phyloP scores from a whole-genome alignment of 2,329 filamentous ascomycete genomes.

The Phoma sp. region DNA sequence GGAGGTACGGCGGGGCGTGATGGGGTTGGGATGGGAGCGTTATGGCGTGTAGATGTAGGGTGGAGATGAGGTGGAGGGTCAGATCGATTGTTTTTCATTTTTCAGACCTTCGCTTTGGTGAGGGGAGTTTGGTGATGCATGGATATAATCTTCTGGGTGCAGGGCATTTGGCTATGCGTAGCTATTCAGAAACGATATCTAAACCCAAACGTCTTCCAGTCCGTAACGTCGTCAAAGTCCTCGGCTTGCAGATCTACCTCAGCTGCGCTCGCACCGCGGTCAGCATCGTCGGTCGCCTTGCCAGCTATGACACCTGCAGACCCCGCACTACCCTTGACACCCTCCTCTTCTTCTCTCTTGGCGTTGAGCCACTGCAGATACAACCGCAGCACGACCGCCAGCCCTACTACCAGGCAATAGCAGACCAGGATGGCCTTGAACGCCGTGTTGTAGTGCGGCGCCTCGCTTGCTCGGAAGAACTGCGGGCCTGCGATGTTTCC shows the following conservation, averaged over 20 bases:
- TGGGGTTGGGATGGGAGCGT: not conserved
- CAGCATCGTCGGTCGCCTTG: slow-evolving; percentile 14
- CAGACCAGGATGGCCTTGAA: slow-evolving; percentile 17
- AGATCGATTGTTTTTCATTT: not conserved
- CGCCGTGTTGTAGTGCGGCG: slow-evolving; percentile 6
- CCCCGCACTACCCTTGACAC: slow-evolving; percentile 28
- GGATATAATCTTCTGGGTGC: too few species aligned
- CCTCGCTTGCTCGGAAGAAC: slow-evolving; percentile 1
- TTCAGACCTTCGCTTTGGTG: not conserved
- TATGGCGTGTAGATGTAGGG: not conserved
- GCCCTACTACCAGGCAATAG: slow-evolving; percentile 43
- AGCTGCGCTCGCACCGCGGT: slow-evolving; percentile 1
- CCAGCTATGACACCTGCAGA: slow-evolving; percentile 27
- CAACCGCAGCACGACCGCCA: slow-evolving; percentile 22
- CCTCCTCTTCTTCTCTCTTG: slow-evolving; percentile 27
- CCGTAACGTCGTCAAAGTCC: slow-evolving; percentile 36
- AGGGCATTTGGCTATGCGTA: too few species aligned
- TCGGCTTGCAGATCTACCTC: slow-evolving; percentile 23
- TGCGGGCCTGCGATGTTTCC: slow-evolving; percentile 12
- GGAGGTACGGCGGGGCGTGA: too few species aligned
- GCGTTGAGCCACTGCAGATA: slow-evolving; percentile 30
- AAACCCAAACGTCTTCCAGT: slow-evolving; percentile 35
- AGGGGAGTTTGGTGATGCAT: too few species aligned
- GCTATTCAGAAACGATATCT: slow-evolving; percentile 25
- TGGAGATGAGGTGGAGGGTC: not conserved